These are phyloP conservation scores for Citrus mangshanensis DNA, from an alignment of 345 rosid genomes.

Conservation along the genomic window DNA sequence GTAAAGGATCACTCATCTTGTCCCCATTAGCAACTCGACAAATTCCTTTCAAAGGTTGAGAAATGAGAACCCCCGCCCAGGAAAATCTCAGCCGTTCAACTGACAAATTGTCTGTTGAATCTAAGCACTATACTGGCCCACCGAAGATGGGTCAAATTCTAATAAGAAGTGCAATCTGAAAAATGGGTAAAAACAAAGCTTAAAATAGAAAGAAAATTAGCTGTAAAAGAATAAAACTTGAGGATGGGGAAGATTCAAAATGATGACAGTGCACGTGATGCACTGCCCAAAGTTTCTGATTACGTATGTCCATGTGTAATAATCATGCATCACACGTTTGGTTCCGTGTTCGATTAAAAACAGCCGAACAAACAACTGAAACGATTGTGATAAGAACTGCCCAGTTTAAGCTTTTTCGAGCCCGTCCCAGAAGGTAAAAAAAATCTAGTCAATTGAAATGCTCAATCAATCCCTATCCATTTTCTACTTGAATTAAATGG, in stretches of 20 bases:
- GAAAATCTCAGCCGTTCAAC: background rate
- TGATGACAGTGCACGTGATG: too few relatives aligned
- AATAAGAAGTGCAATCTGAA: too few relatives aligned
- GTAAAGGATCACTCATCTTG: background rate
- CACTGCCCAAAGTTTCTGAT: too few relatives aligned
- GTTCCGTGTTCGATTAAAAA: background rate
- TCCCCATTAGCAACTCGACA: background rate
- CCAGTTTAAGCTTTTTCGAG: background rate
- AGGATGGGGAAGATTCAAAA: too few relatives aligned
- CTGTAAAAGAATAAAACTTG: too few relatives aligned
- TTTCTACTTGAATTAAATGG: too few relatives aligned
- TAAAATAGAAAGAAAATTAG: too few relatives aligned
- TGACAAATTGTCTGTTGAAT: background rate
- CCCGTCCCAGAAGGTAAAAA: too few relatives aligned
- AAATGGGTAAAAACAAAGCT: too few relatives aligned
- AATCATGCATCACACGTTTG: background rate
- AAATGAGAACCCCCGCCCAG: background rate
- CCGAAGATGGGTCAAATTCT: too few relatives aligned
- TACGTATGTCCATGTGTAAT: background rate
- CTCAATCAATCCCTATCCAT: too few relatives aligned
- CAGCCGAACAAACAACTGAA: background rate
- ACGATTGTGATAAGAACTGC: background rate
- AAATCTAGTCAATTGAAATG: too few relatives aligned
- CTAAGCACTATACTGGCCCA: background rate
- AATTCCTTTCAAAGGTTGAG: background rate